Evolutionary conservation across 495 filamentous ascomycete genomes (phyloP).

Genomic region (Hapsidospora chrysogenum): DNA sequence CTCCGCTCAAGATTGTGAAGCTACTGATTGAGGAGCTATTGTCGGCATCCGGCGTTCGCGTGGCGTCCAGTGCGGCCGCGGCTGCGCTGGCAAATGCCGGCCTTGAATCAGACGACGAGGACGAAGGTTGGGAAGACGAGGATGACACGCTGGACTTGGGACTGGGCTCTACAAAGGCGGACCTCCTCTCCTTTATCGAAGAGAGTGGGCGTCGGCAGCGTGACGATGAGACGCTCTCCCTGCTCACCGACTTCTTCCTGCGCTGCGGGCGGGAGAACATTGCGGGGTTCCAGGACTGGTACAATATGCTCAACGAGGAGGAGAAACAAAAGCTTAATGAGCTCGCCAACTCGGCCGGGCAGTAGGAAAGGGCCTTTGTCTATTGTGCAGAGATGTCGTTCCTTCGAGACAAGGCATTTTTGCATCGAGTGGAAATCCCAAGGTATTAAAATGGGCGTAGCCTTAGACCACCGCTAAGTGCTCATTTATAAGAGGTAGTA

Average conservation of each 20-base stretch:
- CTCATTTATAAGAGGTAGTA: no score
- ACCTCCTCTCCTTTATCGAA: slow-evolving; percentile 65
- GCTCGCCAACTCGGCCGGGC: slow-evolving; percentile 9
- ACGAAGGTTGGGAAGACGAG: slow-evolving; percentile 83
- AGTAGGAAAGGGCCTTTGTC: no score
- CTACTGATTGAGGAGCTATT: slow-evolving; percentile 79
- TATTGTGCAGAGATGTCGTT: no score
- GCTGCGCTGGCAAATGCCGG: slow-evolving; percentile 36
- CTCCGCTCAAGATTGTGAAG: slow-evolving; percentile 88
- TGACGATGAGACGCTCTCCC: slow-evolving; percentile 88
- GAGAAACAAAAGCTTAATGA: slow-evolving; percentile 58
- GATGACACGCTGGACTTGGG: slow-evolving; percentile 55
- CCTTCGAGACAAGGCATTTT: no score
- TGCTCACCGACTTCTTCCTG: slow-evolving; percentile 69
- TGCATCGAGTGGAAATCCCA: no score
- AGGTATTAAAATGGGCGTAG: no score
- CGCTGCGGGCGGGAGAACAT: slow-evolving; percentile 45
- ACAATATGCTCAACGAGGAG: slow-evolving; percentile 44
- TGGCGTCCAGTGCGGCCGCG: slow-evolving; percentile 28
- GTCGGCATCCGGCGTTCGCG: slow-evolving; percentile 35
- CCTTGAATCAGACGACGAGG: slow-evolving; percentile 41
- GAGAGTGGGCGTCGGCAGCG: slow-evolving; percentile 43
- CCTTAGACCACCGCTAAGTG: no score
- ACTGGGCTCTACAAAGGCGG: slow-evolving; percentile 44
- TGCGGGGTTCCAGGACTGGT: slow-evolving; percentile 60